These are phyloP conservation scores for Pascua guehoae DNA, from an alignment of 1,284 basidiomycete species.

Conservation along the genomic window DNA sequence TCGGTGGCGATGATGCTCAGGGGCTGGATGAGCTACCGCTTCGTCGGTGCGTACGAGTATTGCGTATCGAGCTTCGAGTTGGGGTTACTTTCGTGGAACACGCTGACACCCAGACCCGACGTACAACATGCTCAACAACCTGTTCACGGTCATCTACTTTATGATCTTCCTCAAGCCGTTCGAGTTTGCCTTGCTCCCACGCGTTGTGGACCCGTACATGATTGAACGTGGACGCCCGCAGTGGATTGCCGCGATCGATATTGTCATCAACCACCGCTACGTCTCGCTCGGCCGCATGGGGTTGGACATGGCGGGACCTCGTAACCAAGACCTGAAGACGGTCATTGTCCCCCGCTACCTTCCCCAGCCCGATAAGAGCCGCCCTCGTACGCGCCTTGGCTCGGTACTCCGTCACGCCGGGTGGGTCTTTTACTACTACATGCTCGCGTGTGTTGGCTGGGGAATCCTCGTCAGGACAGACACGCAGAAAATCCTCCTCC, in stretches of 20 bases:
- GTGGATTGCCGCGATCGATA: conserved; percentile 25
- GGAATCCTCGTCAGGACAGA: too few relatives aligned
- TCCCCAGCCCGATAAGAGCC: conserved; percentile 4
- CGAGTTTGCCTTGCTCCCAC: conserved; percentile 32
- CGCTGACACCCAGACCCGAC: conserved; percentile 23
- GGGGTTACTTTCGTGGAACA: neutral
- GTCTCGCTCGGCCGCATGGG: conserved; percentile 30
- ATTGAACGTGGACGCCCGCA: conserved; percentile 12
- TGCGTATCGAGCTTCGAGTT: neutral
- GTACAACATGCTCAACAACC: conserved; percentile 35
- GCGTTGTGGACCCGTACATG: conserved; percentile 32
- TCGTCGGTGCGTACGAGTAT: conserved; percentile 25
- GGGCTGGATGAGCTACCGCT: conserved; percentile 25
- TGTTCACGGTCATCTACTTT: conserved; percentile 25
- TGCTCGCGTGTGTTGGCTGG: neutral
- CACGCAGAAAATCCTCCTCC: too few relatives aligned
- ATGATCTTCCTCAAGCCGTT: conserved; percentile 32
- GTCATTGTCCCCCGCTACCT: conserved; percentile 19
- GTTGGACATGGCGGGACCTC: conserved; percentile 9
- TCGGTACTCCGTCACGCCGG: neutral
- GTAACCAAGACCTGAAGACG: neutral
- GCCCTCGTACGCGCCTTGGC: neutral
- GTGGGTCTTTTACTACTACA: neutral
- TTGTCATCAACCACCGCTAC: conserved; percentile 31
- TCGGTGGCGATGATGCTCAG: conserved; percentile 20